Conservation (phyloP, 1,284 basidiomycete species). For the Cutaneotrichosporon cutaneum region DNA sequence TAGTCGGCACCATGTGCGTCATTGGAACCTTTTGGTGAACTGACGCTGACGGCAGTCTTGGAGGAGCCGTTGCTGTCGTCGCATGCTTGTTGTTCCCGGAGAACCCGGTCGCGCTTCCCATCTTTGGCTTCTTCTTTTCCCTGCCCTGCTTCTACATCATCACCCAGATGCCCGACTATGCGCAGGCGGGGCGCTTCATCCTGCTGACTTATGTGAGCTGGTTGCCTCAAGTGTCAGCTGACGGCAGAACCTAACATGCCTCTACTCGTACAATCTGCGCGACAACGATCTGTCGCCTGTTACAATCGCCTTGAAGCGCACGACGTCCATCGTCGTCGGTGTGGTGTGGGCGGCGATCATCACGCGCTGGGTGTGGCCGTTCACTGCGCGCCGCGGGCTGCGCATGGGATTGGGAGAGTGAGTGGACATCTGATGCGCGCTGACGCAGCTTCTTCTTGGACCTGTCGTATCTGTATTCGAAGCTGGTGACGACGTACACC, state of each 20-base stretch:
- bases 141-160: constrained; percentile 93
- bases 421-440: constrained; percentile 37
- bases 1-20: constrained; percentile 75
- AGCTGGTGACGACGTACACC: constrained; percentile 46
- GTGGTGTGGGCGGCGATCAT: constrained; percentile 86
- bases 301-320: constrained; percentile 72
- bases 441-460: constrained; percentile 50
- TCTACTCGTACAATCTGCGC: constrained; percentile 85
- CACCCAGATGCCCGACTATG: constrained; percentile 68
- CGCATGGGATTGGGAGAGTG: constrained; percentile 81
- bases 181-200: constrained; percentile 80
- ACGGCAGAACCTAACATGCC: constrained; percentile 79
- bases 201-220: constrained; percentile 60
- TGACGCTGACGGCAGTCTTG: constrained; percentile 59
- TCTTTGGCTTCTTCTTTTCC: constrained; percentile 86
- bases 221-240: constrained; percentile 3
- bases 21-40: constrained; percentile 4
- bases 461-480: constrained; percentile 53
- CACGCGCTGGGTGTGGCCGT: constrained; percentile 90
- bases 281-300: constrained; percentile 67
- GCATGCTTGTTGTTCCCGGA: constrained; percentile 75
- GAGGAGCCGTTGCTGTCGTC: constrained; percentile 70
- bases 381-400: constrained; percentile 84
- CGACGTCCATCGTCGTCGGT: constrained; percentile 77
- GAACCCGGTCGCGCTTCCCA: constrained; percentile 68